Evolutionary conservation across 768 basidiomycete species (phyloP).

Genomic region (Lactarius sanguifluus): DNA sequence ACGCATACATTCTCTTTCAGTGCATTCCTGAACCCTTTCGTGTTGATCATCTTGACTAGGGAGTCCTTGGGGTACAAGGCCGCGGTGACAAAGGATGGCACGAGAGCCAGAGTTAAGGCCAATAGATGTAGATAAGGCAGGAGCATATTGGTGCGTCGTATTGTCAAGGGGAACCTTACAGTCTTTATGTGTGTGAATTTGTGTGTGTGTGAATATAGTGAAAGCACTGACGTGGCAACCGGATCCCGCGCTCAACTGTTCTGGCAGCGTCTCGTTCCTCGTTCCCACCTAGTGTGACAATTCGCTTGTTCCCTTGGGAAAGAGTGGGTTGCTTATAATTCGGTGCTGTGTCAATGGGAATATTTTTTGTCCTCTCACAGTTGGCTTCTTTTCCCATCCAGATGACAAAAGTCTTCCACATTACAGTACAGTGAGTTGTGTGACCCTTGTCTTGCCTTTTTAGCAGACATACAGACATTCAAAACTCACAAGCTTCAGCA

Average conservation of each 20-base stretch:
- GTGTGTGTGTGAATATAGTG: background rate
- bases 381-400: too few species aligned
- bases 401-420: too few species aligned
- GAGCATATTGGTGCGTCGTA: background rate
- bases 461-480: too few species aligned
- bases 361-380: too few species aligned
- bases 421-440: too few species aligned
- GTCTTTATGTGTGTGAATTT: background rate
- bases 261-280: background rate
- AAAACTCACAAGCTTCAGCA: too few species aligned
- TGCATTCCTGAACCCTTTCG: conserved; percentile 64
- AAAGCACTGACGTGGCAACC: conserved; percentile 1
- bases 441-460: too few species aligned
- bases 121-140: conserved; percentile 34
- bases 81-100: conserved; percentile 52
- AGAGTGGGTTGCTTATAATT: too few species aligned
- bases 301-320: too few species aligned
- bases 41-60: conserved; percentile 69
- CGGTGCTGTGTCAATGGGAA: too few species aligned
- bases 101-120: conserved; percentile 39
- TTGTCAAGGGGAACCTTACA: background rate
- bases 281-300: background rate
- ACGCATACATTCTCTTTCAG: conserved; percentile 76
- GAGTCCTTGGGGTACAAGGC: conserved; percentile 45
- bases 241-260: too few species aligned